Evolutionary conservation across 2,329 filamentous ascomycete species (phyloP), one percentile per base, ranked within the genome.

Genomic region (Hirsutella rhossiliensis): DNA sequence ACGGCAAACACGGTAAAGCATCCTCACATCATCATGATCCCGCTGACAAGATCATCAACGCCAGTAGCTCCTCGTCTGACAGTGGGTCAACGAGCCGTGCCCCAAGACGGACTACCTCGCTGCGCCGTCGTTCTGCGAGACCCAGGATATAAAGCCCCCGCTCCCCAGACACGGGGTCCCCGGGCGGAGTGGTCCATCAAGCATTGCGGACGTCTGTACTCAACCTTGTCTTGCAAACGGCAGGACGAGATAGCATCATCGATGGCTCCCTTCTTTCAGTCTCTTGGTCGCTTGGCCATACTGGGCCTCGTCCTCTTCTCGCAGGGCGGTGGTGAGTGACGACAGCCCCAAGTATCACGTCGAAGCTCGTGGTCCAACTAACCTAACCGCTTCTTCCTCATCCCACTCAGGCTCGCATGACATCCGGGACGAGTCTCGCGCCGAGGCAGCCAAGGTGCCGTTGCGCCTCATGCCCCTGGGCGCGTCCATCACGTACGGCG

Each of bases 391-490:
- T 17, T 5, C 42, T 3, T 37, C 36, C n/a, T 13, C 37, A 11
- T 29, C 34, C 28, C 8, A n/a, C 8, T 4, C 19, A 31, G 42
- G 15, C 3, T 39, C 20, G 19, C 37, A 30, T 11, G 36, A 18
- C 38, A 28, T 39, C 15, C 38, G 38, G 15, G 38, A 39, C 20
- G 34, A 30, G 11, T 34, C 9, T 18, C 27, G 12, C 20, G 28
- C 12, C n/a, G 42, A 39, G 19, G 36, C 12, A 7, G 38, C 46
- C 45, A 59, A 54, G 40, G 50, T 56, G 6, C 47, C 58, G n/a
- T 57, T 69, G 9, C 64, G 65, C 38, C 60, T 68, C 50, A 66
- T 70, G 61, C 58, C 66, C 3, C 58, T 69, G 3, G 67, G 67
- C 40, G 67, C 66, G 1, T 68, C 64, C 43, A 68, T 69, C 45